Evolutionary conservation across 345 rosid species (phyloP), one percentile per base, ranked within the genome.

Genomic region (Eucalyptus curtisii): DNA sequence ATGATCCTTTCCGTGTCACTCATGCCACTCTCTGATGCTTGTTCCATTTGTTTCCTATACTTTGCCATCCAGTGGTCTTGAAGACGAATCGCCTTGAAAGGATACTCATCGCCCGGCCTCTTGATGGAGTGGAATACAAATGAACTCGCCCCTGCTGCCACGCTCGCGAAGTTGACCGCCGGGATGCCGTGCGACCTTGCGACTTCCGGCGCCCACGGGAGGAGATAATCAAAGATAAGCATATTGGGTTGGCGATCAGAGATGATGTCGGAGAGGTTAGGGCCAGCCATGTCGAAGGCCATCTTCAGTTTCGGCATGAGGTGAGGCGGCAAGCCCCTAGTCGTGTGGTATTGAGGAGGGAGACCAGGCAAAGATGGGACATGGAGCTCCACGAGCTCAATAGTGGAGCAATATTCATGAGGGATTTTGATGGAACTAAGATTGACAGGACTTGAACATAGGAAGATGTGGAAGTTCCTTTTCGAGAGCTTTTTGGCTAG

Each of bases 341-440:
- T 91, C 16, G 93, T 93, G 92, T 94, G 93, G 87, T 76, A 57
- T 20, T 90, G 92, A 37, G 93, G 93, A 86, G 96, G 96, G 87
- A 94, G 94, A 7, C 91, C 84, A 4, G 93, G 94, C 59, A 87
- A 85, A 4, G 90, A 71, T 2, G 92, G 92, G 33, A 93, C 92
- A 44, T 88, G 88, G 49, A 94, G 90, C 11, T 94, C 94, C 4
- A 90, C 57, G 31, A 94, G 85, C 44, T 92, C 40, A 3, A 94
- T 88, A 10, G 92, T 86, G 25, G 53, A n/a, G 42, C 33, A 42
- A 13, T 87, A 53, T 31, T 44, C 85, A 10, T 89, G 64, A 9
- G 85, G 82, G 22, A 49, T 88, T 88, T 71, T 87, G 86, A 91
- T 86, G 52, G 88, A 82, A 30, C 11, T 40, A 14, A 93, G 91